phyloP scores from a whole-genome alignment of 768 basidiomycete genomes.

The Mycena belliarum region DNA sequence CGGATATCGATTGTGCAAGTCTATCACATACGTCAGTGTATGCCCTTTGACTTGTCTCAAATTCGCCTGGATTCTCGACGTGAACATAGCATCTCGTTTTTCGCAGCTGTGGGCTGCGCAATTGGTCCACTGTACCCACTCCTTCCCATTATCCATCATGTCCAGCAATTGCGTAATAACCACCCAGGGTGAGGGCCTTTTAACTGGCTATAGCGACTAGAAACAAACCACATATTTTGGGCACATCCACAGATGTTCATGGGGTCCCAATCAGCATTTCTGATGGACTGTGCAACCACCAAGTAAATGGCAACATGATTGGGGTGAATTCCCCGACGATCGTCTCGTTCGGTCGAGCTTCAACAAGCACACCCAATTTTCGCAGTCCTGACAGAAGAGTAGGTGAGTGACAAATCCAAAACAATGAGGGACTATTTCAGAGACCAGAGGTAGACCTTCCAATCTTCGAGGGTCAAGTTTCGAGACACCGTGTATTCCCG shows the following conservation, averaged over 20 bases:
- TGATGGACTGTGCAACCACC: not conserved
- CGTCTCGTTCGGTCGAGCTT: not conserved
- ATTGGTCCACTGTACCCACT: not conserved
- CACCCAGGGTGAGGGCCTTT: not conserved
- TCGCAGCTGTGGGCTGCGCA: not conserved
- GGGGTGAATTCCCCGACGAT: not conserved
- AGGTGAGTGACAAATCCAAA: not conserved
- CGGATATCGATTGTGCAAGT: too few species aligned
- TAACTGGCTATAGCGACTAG: not conserved
- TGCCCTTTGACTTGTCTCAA: too few species aligned
- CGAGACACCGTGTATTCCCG: too few species aligned
- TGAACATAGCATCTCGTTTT: not conserved
- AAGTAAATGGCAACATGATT: not conserved
- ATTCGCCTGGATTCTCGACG: too few species aligned
- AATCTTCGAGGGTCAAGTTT: too few species aligned
- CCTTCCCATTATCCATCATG: conserved; percentile 9
- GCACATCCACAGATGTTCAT: not conserved
- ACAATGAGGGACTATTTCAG: too few species aligned
- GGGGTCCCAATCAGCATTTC: not conserved
- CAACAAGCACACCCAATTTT: not conserved
- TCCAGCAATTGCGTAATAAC: not conserved
- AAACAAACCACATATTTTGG: not conserved
- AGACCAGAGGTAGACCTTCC: too few species aligned
- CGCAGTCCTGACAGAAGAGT: not conserved
- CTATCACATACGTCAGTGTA: too few species aligned